Evolutionary conservation across 306 rosid genomes (phyloP).

Genomic region (Quillaja saponaria): DNA sequence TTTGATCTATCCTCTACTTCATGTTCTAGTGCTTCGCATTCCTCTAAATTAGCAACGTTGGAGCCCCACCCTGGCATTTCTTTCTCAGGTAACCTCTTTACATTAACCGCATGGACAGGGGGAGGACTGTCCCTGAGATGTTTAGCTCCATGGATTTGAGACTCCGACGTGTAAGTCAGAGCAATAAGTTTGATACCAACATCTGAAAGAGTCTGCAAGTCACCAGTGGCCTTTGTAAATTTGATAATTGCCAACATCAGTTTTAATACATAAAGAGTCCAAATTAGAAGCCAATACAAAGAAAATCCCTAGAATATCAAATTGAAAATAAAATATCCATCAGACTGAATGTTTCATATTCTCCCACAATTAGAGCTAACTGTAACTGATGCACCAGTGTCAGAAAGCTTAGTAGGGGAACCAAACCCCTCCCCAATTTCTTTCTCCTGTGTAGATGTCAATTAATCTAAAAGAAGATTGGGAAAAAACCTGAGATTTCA

Average conservation of each 20-base stretch:
- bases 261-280: constrained; percentile 3
- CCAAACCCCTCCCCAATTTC: too few species aligned
- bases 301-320: not conserved
- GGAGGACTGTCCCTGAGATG: constrained; percentile 79
- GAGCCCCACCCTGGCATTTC: constrained; percentile 95
- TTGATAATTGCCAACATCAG: constrained; percentile 56
- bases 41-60: constrained; percentile 82
- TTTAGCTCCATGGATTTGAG: constrained; percentile 71
- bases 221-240: constrained; percentile 91
- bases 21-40: constrained; percentile 85
- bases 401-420: too few species aligned
- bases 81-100: constrained; percentile 80
- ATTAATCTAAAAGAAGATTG: too few species aligned
- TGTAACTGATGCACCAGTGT: too few species aligned
- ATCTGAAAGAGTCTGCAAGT: constrained; percentile 86
- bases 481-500: too few species aligned
- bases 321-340: not conserved
- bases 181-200: constrained; percentile 88
- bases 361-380: too few species aligned
- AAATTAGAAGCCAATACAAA: constrained; percentile 15
- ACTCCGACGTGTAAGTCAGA: constrained; percentile 71
- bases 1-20: constrained; percentile 42
- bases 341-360: too few species aligned
- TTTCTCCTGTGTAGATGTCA: too few species aligned
- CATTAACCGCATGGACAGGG: constrained; percentile 66